These are phyloP conservation scores for Stereocaulon alpinum DNA, from an alignment of 495 filamentous ascomycete genomes.

Conservation along the genomic window DNA sequence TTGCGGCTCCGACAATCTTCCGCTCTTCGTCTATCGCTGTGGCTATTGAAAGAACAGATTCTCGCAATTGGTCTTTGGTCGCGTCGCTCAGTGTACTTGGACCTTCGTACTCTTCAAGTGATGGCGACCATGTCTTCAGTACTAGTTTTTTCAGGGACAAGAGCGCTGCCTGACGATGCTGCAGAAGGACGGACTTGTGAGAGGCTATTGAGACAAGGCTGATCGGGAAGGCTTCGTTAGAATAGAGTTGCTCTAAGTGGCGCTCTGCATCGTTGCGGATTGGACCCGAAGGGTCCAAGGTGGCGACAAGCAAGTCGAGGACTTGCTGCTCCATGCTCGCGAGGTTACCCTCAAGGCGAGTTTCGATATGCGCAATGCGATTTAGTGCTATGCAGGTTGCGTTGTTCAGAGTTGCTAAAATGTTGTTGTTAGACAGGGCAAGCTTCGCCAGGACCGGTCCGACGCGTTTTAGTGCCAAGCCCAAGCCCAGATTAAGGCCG, in stretches of 20 bases:
- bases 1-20: conserved; percentile 76
- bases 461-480: not conserved
- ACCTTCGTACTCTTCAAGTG: conserved; percentile 58
- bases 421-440: not conserved
- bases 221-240: conserved; percentile 60
- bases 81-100: conserved; percentile 40
- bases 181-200: conserved; percentile 55
- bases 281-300: conserved; percentile 57
- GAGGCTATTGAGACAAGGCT: conserved; percentile 68
- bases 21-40: conserved; percentile 66
- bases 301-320: conserved; percentile 66
- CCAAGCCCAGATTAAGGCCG: not conserved
- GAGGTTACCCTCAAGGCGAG: not conserved
- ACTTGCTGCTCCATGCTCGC: conserved; percentile 73
- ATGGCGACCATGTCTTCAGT: conserved; percentile 62
- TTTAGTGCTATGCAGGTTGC: not conserved
- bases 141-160: conserved; percentile 74
- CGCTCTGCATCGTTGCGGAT: conserved; percentile 71
- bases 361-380: not conserved
- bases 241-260: conserved; percentile 56
- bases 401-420: not conserved
- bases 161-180: conserved; percentile 74
- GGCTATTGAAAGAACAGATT: conserved; percentile 60
- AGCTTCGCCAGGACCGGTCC: not conserved
- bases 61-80: conserved; percentile 62